Conservation (phyloP, 2,329 filamentous ascomycete species). For the Botryotinia convoluta region DNA sequence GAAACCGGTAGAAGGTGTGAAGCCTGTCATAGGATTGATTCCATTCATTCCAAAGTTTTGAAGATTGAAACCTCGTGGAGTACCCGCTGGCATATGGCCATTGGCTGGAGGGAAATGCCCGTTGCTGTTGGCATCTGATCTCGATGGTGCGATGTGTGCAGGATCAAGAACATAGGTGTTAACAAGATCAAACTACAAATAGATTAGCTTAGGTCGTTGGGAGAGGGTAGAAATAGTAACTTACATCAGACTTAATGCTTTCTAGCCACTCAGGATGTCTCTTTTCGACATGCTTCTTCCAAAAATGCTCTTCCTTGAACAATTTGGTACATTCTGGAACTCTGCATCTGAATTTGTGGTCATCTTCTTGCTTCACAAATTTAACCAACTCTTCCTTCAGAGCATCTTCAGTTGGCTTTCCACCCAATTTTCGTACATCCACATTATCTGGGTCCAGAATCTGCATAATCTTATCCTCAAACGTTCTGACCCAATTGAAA, state of each 20-base stretch:
- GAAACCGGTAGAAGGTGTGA: slow-evolving; percentile 50
- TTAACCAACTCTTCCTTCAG: slow-evolving; percentile 82
- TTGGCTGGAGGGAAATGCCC: slow-evolving; percentile 86
- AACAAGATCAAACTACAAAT: slow-evolving; percentile 72
- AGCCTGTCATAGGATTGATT: slow-evolving; percentile 57
- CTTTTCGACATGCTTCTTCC: slow-evolving; percentile 97
- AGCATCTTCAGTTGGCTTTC: slow-evolving; percentile 80
- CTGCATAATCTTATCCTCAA: slow-evolving; percentile 93
- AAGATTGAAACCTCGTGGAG: slow-evolving; percentile 88
- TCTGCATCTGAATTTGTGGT: slow-evolving; percentile 94
- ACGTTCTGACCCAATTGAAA: slow-evolving; percentile 98
- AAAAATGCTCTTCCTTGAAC: slow-evolving; percentile 96
- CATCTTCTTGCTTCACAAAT: slow-evolving; percentile 94
- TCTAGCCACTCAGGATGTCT: slow-evolving; percentile 87
- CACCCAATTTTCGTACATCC: slow-evolving; percentile 87
- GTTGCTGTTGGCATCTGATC: slow-evolving; percentile 92
- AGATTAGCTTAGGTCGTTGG: slow-evolving; percentile 38
- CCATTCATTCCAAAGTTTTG: slow-evolving; percentile 64
- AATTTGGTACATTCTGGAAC: slow-evolving; percentile 94
- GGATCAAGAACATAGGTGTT: slow-evolving; percentile 95
- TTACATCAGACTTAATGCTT: slow-evolving; percentile 76
- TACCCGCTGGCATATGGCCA: slow-evolving; percentile 74
- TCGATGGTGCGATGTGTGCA: slow-evolving; percentile 87
- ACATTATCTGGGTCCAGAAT: slow-evolving; percentile 86
- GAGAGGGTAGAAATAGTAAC: slow-evolving; percentile 38